Percentiles rank a stretch among this genome's conserved stretches.
phyloP scores from a whole-genome alignment of 2,329 filamentous ascomycete species.

The Penicillium griseofulvum region DNA sequence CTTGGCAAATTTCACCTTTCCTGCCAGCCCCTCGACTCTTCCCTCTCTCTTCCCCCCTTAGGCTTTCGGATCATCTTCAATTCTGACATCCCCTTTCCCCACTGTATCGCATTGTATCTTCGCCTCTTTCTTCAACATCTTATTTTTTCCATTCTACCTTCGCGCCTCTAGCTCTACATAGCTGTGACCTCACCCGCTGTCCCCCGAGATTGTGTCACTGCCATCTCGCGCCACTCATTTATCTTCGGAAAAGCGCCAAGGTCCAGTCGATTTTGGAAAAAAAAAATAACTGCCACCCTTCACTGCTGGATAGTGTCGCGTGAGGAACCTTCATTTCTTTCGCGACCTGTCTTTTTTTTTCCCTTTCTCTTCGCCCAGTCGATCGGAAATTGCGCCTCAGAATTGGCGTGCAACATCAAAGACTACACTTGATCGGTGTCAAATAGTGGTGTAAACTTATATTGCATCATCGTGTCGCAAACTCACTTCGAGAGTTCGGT shows the following conservation, averaged over 20 bases:
- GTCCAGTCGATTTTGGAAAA: conserved; percentile 1
- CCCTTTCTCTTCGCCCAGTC: not conserved
- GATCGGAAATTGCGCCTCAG: not conserved
- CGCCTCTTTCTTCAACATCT: conserved; percentile 3
- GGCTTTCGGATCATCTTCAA: conserved; percentile 15
- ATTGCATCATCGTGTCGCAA: conserved; percentile 38
- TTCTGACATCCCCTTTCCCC: conserved; percentile 9
- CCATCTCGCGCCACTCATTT: conserved; percentile 8
- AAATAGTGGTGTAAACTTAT: conserved; percentile 3
- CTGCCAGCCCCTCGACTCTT: conserved; percentile 30
- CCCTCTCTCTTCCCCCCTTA: conserved; percentile 17
- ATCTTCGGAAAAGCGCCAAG: conserved; percentile 3
- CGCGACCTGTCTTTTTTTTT: not conserved
- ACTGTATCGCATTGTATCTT: conserved; percentile 4
- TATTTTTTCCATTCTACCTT: conserved; percentile 4
- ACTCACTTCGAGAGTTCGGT: conserved; percentile 7
- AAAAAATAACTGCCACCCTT: not conserved
- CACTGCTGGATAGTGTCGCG: conserved; percentile 11
- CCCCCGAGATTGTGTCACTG: conserved; percentile 6
- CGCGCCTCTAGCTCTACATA: conserved; percentile 2
- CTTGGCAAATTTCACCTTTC: conserved; percentile 29
- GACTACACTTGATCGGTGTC: not conserved
- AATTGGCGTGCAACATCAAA: not conserved
- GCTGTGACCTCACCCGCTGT: conserved; percentile 7
- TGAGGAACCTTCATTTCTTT: not conserved